Percentiles rank a stretch among this genome's conserved stretches.
These are phyloP conservation scores for Chlamydomonas sp. DNA, from an alignment of 139 green algal genomes.

Conservation along the genomic window DNA sequence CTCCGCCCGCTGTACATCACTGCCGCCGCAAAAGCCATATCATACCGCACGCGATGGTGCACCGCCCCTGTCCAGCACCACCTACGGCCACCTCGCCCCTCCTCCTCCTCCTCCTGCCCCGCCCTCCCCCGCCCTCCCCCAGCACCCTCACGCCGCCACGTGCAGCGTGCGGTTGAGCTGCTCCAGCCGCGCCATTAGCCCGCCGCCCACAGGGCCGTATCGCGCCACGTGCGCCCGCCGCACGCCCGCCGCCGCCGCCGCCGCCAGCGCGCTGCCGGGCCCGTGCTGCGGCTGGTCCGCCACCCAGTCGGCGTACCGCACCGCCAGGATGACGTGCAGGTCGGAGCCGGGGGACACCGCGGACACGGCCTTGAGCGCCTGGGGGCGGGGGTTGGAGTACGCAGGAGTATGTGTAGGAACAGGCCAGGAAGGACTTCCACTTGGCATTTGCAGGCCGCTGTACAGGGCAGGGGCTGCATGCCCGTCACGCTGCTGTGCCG, in stretches of 20 bases:
- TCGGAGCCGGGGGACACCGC: conserved; percentile 27
- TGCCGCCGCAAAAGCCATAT: no score
- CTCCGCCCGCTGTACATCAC: no score
- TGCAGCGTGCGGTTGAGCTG: conserved; percentile 3
- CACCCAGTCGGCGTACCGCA: neutral
- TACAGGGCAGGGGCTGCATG: no score
- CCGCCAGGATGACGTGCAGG: conserved; percentile 27
- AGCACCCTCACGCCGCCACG: no score
- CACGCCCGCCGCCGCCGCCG: neutral
- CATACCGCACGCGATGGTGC: no score
- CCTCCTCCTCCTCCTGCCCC: no score
- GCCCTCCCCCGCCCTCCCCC: no score
- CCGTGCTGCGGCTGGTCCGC: neutral
- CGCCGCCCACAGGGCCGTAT: conserved; percentile 24
- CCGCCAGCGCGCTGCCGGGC: neutral
- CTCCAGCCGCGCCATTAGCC: conserved; percentile 1
- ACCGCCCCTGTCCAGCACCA: no score
- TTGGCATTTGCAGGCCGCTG: no score
- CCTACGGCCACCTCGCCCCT: no score
- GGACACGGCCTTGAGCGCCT: conserved; percentile 30
- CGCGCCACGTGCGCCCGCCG: conserved; percentile 20
- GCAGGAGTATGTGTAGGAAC: neutral
- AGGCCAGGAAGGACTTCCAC: no score
- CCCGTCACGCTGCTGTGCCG: no score
- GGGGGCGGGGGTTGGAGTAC: neutral